Conservation (phyloP, 176 grass and related monocot species). For the Oryza glaberrima region DNA sequence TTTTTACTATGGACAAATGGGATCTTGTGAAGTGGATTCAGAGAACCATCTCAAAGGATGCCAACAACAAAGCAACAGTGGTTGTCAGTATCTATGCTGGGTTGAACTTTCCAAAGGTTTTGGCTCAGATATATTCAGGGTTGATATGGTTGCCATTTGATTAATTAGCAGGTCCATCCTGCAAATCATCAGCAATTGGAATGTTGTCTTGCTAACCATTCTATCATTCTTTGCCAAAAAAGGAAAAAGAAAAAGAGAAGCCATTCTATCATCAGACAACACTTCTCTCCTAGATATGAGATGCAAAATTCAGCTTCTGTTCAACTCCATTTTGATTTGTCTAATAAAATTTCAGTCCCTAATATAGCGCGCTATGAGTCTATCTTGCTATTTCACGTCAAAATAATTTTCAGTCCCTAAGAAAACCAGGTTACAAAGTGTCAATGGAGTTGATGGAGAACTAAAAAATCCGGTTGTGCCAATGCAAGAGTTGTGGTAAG, state of each 20-base stretch:
- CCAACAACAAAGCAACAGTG: neutral
- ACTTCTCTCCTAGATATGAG: neutral
- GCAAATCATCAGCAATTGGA: neutral
- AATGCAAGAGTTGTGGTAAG: neutral
- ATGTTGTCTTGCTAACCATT: neutral
- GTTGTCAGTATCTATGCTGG: neutral
- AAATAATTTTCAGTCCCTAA: too few species aligned
- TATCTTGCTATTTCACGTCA: too few species aligned
- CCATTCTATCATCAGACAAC: too few species aligned
- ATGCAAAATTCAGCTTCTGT: neutral
- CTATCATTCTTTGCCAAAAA: neutral
- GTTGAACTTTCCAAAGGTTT: constrained; percentile 17
- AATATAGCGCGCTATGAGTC: too few species aligned
- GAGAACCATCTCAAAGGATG: constrained; percentile 6
- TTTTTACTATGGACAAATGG: constrained; percentile 7
- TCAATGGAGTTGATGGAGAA: neutral
- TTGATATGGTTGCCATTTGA: neutral
- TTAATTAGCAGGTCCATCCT: neutral
- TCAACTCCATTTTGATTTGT: too few species aligned
- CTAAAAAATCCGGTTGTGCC: neutral
- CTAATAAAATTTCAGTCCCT: too few species aligned
- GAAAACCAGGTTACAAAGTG: too few species aligned
- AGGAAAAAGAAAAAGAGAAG: too few species aligned
- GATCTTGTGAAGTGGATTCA: constrained; percentile 7
- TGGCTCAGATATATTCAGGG: constrained; percentile 20